Conservation (phyloP, 2,329 filamentous ascomycete genomes). For the Aspergillus sp. region DNA sequence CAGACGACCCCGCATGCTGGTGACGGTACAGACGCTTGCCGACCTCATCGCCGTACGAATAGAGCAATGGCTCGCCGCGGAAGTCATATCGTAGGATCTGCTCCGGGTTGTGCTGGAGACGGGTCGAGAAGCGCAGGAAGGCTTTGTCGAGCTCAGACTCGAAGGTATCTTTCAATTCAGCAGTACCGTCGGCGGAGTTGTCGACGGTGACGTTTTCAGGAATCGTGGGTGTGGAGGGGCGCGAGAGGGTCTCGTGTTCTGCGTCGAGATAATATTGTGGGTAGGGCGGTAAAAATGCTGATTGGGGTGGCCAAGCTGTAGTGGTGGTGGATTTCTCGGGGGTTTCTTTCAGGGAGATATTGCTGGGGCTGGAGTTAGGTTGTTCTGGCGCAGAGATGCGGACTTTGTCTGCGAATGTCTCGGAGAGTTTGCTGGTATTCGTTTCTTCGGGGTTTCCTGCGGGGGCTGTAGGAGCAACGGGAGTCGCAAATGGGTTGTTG, state of each 20-base stretch:
- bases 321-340: conserved; percentile 37
- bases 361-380: conserved; percentile 10
- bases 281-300: conserved; percentile 61
- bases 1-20: conserved; percentile 3
- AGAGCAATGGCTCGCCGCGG: conserved; percentile 64
- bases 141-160: conserved; percentile 66
- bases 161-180: conserved; percentile 59
- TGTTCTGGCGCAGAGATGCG: conserved; percentile 40
- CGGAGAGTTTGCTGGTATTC: conserved; percentile 54
- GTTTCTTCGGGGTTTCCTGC: conserved; percentile 8
- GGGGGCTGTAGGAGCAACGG: conserved; percentile 30
- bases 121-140: conserved; percentile 73
- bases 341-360: no score
- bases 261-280: conserved; percentile 76
- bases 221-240: conserved; percentile 41
- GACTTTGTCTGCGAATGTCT: conserved; percentile 66
- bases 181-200: conserved; percentile 29
- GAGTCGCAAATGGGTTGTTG: conserved; percentile 55
- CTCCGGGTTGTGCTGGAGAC: conserved; percentile 70
- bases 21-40: conserved; percentile 52
- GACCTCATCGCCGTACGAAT: conserved; percentile 66
- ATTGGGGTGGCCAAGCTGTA: conserved; percentile 67
- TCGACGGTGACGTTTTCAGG: conserved; percentile 41
- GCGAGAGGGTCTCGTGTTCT: conserved; percentile 78
- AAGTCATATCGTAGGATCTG: conserved; percentile 78